Evolutionary conservation across 78 protist genomes (phyloP).

Genomic region (slime mould (Dictyostelium discoideum)): DNA sequence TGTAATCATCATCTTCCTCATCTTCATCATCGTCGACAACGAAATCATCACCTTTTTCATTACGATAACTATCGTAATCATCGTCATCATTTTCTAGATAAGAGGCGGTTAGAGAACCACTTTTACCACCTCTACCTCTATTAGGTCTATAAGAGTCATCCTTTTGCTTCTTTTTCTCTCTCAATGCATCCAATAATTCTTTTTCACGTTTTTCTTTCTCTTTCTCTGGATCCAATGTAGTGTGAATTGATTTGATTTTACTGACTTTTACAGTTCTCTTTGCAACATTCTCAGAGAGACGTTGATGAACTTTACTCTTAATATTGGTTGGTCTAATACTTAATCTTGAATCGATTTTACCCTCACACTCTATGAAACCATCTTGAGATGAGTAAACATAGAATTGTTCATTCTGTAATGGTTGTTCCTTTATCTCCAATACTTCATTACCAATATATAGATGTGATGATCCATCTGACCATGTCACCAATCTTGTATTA

Average conservation of each 20-base stretch:
- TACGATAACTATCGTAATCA: background rate
- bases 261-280: constrained; percentile 16
- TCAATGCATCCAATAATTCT: background rate
- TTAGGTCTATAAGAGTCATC: background rate
- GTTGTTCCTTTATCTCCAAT: constrained; percentile 62
- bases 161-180: background rate
- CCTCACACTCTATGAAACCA: constrained; percentile 68
- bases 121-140: background rate
- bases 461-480: constrained; percentile 78
- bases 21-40: constrained; percentile 26
- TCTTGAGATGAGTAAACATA: constrained; percentile 68
- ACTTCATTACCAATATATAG: constrained; percentile 79
- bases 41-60: constrained; percentile 27
- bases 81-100: background rate
- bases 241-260: constrained; percentile 42
- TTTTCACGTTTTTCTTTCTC: constrained; percentile 52
- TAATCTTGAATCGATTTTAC: constrained; percentile 34
- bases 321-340: constrained; percentile 62
- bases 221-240: constrained; percentile 56
- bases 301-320: constrained; percentile 47
- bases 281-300: constrained; percentile 39
- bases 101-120: background rate
- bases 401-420: constrained; percentile 35
- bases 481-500: constrained; percentile 52
- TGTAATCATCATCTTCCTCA: constrained; percentile 15